A percentile compares a stretch with the other conserved stretches of the same genome.
phyloP scores from a whole-genome alignment of 2,329 filamentous ascomycete genomes.

The Monilinia aucupariae region DNA sequence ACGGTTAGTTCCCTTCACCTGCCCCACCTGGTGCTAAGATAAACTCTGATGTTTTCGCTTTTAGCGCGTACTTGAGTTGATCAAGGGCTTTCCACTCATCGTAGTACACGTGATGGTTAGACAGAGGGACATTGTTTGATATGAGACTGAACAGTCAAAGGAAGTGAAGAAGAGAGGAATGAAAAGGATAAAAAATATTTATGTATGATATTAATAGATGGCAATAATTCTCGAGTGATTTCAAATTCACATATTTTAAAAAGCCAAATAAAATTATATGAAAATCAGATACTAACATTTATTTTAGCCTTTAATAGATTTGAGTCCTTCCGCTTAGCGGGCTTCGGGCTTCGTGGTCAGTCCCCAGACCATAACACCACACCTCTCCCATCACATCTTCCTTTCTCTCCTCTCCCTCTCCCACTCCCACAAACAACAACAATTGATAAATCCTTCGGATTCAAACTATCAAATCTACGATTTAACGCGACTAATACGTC shows the following conservation, averaged over 20 bases:
- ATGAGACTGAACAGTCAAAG: no score
- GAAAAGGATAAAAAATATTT: not conserved
- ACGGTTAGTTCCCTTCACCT: not conserved
- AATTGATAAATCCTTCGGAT: constrained; percentile 2
- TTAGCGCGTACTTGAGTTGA: not conserved
- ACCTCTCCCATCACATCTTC: constrained; percentile 13
- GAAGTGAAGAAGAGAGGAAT: not conserved
- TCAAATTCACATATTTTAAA: no score
- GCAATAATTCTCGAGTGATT: no score
- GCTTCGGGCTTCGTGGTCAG: constrained; percentile 15
- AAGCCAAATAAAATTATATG: no score
- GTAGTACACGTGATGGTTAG: not conserved
- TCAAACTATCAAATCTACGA: not conserved
- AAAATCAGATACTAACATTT: not conserved
- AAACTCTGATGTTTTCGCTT: constrained; percentile 7
- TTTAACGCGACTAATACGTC: not conserved
- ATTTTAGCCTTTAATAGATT: not conserved
- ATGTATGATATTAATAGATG: no score
- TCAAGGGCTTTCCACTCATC: constrained; percentile 11
- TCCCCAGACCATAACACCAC: constrained; percentile 12
- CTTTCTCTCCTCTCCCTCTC: not conserved
- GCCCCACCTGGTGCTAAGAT: constrained; percentile 11
- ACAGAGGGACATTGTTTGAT: not conserved
- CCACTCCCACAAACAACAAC: constrained; percentile 14
- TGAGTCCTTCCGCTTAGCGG: constrained; percentile 13